phyloP scores from a whole-genome alignment of 2,329 filamentous ascomycete genomes.

The Tolypocladium inflatum region DNA sequence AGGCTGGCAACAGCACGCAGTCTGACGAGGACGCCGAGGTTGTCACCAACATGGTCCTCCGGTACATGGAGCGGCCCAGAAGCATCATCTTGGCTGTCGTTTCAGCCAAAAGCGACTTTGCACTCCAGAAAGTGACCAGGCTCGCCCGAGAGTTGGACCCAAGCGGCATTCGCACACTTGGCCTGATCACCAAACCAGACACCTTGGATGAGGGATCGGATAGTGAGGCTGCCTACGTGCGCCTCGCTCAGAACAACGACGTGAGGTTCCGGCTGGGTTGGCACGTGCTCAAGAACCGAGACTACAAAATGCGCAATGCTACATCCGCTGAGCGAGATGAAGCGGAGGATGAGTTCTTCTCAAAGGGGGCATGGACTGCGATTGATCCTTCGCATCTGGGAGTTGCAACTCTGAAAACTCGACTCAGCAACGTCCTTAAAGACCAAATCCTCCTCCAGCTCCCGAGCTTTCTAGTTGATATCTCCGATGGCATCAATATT shows the following conservation, averaged over 20 bases:
- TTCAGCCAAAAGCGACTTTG: conserved; percentile 44
- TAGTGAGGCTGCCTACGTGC: conserved; percentile 28
- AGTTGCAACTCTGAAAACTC: conserved; percentile 33
- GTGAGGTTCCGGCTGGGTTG: conserved; percentile 40
- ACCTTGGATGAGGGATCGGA: conserved; percentile 19
- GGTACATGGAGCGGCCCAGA: conserved; percentile 45
- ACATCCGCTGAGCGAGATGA: conserved; percentile 25
- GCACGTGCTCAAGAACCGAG: conserved; percentile 40
- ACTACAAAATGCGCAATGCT: conserved; percentile 17
- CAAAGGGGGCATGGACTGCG: conserved; percentile 25
- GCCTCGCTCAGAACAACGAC: conserved; percentile 34
- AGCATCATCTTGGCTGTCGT: conserved; percentile 53
- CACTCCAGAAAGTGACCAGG: conserved; percentile 46
- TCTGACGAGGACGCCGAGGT: conserved; percentile 30
- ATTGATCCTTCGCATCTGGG: conserved; percentile 30
- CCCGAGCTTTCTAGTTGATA: conserved; percentile 32
- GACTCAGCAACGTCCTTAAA: conserved; percentile 41
- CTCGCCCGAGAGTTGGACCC: conserved; percentile 21
- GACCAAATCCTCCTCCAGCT: conserved; percentile 36
- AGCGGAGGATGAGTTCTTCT: conserved; percentile 34
- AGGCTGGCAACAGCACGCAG: conserved; percentile 36
- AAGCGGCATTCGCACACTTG: conserved; percentile 34
- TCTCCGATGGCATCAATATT: conserved; percentile 22
- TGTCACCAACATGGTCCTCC: conserved; percentile 36
- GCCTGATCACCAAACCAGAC: conserved; percentile 50